Evolutionary conservation across 2,329 filamentous ascomycete genomes (phyloP), one percentile per base, ranked within the genome.

Genomic region (Claviceps paspali): DNA sequence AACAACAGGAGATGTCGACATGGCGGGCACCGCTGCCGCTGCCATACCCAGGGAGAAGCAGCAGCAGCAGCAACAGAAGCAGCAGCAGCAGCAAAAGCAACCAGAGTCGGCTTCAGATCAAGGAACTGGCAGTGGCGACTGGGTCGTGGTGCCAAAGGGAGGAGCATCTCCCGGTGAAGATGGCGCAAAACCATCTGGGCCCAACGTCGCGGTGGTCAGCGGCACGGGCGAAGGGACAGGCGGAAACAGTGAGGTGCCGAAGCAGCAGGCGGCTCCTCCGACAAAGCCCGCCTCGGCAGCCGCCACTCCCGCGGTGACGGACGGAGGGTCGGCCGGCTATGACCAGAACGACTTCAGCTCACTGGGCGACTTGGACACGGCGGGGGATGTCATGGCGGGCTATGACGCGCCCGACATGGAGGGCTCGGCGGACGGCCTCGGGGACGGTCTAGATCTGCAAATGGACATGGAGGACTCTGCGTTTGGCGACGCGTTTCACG

Each of bases 401-500:
- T 84, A 79, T 50, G 75, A 72, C 29, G 70, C 70, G 12, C 69
- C 73, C 11, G 65, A 71, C 35, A 54, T 66, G 22, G 64, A 65
- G 29, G 55, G 52, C 4, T 54, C 49, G 1, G 59, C 54, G 2
- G 64, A 61, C 4, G 67, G 64, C 22, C 55, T 72, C 4, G 70
- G 63, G 17, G 70, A 73, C 29, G 73, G 69, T 7, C 55, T 72
- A n/a, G 68, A 71, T 52, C 55, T 78, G 36, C 67, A 70, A 47
- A 70, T 78, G 61, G 79, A 79, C 44, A 70, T 85, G 63, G 80
- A 84, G 33, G 80, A 86, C 50, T 84, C 79, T 26, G 83, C 82
- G 1, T 91, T 91, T 60, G 83, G 82, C 3, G 82, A 91, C 48
- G 83, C 83, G 1, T 84, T 88, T 57, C 81, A 86, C 48, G 73